phyloP scores from a whole-genome alignment of 108 stramenopile genomes.

The Pseudonitzschia pungens region DNA sequence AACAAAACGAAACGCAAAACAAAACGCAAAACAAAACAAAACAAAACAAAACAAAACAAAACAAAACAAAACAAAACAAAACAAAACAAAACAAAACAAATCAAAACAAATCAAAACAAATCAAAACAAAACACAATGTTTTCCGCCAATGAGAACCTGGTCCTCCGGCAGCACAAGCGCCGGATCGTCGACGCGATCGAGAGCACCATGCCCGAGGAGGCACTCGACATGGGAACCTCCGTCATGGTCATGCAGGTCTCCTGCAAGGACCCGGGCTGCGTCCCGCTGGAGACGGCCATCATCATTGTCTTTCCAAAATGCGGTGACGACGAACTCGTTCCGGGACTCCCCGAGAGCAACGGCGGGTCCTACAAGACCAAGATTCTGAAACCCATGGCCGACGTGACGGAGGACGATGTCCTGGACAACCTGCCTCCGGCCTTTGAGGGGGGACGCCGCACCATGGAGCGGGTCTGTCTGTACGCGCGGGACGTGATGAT shows the following conservation, averaged over 20 bases:
- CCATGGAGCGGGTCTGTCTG: conserved; percentile 57
- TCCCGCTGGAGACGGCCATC: conserved; percentile 85
- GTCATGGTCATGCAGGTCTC: conserved; percentile 91
- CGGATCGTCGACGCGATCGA: conserved; percentile 75
- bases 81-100: no score
- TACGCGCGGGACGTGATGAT: conserved; percentile 76
- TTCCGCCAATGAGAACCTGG: conserved; percentile 87
- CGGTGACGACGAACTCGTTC: conserved; percentile 17
- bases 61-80: no score
- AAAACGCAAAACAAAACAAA: neutral
- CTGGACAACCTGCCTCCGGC: conserved; percentile 78
- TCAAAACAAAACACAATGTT: conserved; percentile 54
- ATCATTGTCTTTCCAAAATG: conserved; percentile 77
- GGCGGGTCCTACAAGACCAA: conserved; percentile 77
- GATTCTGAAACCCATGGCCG: conserved; percentile 81
- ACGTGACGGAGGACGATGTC: conserved; percentile 79
- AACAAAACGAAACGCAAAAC: no score
- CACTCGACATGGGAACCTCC: conserved; percentile 70
- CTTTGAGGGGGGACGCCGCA: conserved; percentile 72
- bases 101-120: conserved; percentile 4
- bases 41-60: no score
- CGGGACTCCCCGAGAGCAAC: conserved; percentile 35
- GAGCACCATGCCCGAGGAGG: conserved; percentile 70
- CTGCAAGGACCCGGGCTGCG: conserved; percentile 82
- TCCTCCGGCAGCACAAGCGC: conserved; percentile 81